Conservation (phyloP, 306 rosid genomes). For the Vicia villosa region DNA sequence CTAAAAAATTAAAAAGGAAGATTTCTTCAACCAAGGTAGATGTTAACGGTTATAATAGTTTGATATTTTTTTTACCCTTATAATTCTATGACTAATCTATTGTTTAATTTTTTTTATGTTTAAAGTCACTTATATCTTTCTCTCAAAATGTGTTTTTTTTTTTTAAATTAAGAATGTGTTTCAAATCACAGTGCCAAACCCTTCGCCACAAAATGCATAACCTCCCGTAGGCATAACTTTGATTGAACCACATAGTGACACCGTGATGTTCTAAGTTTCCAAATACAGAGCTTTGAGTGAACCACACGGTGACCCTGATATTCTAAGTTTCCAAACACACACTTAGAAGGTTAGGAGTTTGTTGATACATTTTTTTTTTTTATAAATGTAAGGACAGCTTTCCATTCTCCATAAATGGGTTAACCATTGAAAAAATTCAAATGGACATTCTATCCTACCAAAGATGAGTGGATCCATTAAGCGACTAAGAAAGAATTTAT, state of each 20-base stretch:
- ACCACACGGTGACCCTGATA: not conserved
- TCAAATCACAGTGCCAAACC: not conserved
- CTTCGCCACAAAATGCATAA: not conserved
- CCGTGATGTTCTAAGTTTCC: not conserved
- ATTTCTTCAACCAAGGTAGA: constrained; percentile 67
- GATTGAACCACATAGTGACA: not conserved
- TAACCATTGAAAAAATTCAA: no score
- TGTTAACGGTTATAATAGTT: constrained; percentile 11
- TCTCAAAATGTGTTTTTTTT: not conserved
- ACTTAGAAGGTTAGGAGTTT: not conserved
- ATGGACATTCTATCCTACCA: no score
- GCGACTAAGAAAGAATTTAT: no score
- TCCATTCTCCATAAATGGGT: no score
- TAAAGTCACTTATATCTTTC: not conserved
- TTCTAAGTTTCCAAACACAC: not conserved
- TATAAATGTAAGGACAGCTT: not conserved
- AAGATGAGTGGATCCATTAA: no score
- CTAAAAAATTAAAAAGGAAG: constrained; percentile 55
- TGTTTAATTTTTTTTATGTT: constrained; percentile 6
- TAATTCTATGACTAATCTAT: constrained; percentile 9
- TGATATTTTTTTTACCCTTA: not conserved
- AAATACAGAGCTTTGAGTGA: not conserved
- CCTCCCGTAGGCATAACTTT: not conserved
- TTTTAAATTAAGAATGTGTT: not conserved
- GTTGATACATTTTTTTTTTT: not conserved